Conservation (phyloP, 768 basidiomycete genomes). For the Collybia nuda region DNA sequence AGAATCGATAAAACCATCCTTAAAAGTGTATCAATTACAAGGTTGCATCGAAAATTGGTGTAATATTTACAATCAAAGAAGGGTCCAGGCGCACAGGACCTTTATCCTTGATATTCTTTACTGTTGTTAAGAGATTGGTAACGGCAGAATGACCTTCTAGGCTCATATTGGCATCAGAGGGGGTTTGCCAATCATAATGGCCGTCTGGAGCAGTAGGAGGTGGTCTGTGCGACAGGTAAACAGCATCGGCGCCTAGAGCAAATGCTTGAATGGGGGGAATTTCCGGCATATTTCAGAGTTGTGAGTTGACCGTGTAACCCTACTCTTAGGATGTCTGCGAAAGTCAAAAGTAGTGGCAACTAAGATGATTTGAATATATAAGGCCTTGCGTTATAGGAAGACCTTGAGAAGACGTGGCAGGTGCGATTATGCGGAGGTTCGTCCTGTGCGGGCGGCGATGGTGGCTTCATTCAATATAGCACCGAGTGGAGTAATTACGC, state of each 20-base stretch:
- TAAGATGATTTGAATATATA: too few relatives aligned
- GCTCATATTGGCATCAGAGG: slow-evolving; percentile 20
- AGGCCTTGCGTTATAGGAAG: too few relatives aligned
- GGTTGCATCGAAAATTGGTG: background rate
- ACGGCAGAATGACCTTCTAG: slow-evolving; percentile 32
- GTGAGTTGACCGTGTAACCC: background rate
- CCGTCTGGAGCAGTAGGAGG: slow-evolving; percentile 42
- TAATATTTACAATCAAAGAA: slow-evolving; percentile 18
- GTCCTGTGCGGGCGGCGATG: too few relatives aligned
- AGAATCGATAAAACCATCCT: slow-evolving; percentile 29
- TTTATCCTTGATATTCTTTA: slow-evolving; percentile 20
- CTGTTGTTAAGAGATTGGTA: slow-evolving; percentile 27
- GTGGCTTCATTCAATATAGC: too few relatives aligned
- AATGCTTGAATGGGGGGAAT: slow-evolving; percentile 24
- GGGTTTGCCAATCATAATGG: slow-evolving; percentile 42
- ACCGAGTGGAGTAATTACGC: too few relatives aligned
- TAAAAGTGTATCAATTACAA: background rate
- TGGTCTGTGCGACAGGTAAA: slow-evolving; percentile 33
- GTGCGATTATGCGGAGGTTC: too few relatives aligned
- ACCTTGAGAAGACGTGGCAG: too few relatives aligned
- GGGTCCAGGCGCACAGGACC: slow-evolving; percentile 20
- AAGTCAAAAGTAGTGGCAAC: too few relatives aligned
- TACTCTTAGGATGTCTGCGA: too few relatives aligned
- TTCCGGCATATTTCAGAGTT: slow-evolving; percentile 3
- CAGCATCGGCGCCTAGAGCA: slow-evolving; percentile 28